Base-by-base conservation (phyloP, 2,329 filamentous ascomycete species). In the Aaosphaeria pasadenensis region DNA sequence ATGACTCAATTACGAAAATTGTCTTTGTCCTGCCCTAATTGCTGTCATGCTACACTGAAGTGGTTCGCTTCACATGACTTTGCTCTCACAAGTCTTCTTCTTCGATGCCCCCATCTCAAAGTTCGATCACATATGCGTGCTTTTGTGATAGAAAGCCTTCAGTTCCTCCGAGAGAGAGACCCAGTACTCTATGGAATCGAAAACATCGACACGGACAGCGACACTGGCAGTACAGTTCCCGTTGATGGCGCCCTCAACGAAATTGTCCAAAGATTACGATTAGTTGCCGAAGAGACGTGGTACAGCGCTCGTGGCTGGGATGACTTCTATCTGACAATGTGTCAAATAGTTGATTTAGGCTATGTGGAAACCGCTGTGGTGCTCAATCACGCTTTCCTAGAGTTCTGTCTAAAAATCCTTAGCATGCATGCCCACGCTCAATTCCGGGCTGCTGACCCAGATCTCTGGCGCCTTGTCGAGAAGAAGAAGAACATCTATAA, bases 31-130 rank as follows among this genome's bases (percentile, higher is more conserved):
- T 71, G 67, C 42, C 42, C 60, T 60, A 76, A 45, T 11, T 87
- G 85, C 61, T 82, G 82, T 45, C 67, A 79, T 44, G 75, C 80
- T 7, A 77, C 84, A 41, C 77, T 87, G 45, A 72, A 81, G 40
- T 90, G 87, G 74, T 81, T 88, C 48, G 67, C 69, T 30, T 63
- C 70, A 3, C 77, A 82, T 30, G 77, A 76, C 0, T 77, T 80
- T 28, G 76, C 81, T 4, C 72, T 91, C n/a, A 78, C 83, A 36
- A 82, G 84, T 53, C 64, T 92, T 33, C 65, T 91, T 2, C 31
- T 72, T 40, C 60, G 62, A 41, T 64, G 59, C 42, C 46, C 54
- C 5, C 58, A 67, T 39, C 39, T 52, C 32, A 64, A 58, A 42
- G 51, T 71, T 32, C 65, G 68, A 38, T 52, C 58, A 30, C 59